Conservation (phyloP, 78 protist genomes). For the Dictyostelium firmibasis region DNA sequence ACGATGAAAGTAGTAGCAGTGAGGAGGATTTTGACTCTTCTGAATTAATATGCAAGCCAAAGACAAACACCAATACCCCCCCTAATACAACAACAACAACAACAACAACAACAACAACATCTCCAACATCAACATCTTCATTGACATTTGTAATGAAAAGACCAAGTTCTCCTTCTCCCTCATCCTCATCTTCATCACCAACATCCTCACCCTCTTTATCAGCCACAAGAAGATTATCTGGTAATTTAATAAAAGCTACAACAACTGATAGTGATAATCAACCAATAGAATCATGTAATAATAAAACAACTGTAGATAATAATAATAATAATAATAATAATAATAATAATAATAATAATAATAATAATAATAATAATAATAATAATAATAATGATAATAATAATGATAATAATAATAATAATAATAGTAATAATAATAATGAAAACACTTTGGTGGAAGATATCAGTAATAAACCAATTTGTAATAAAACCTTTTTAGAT, state of each 20-base stretch:
- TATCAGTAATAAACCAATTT: not conserved
- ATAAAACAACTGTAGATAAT: too few species aligned
- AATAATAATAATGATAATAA: not conserved
- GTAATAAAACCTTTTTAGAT: not conserved
- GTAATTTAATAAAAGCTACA: not conserved
- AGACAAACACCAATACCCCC: not conserved
- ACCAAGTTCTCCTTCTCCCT: not conserved
- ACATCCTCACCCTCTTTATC: not conserved
- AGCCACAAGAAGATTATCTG: not conserved
- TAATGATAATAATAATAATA: not conserved
- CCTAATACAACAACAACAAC: too few species aligned
- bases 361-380: not conserved
- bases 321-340: not conserved
- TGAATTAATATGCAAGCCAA: not conserved
- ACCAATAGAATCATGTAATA: not conserved
- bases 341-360: not conserved
- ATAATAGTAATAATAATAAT: not conserved
- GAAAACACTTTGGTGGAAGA: not conserved
- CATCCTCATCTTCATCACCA: not conserved
- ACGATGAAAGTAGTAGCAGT: slow-evolving; percentile 40
- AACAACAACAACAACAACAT: not conserved
- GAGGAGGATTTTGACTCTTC: slow-evolving; percentile 21
- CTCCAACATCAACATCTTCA: not conserved
- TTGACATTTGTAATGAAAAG: not conserved
- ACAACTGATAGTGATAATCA: not conserved